phyloP scores from a whole-genome alignment of 306 rosid species.

The Pachyrhizus erosus region DNA sequence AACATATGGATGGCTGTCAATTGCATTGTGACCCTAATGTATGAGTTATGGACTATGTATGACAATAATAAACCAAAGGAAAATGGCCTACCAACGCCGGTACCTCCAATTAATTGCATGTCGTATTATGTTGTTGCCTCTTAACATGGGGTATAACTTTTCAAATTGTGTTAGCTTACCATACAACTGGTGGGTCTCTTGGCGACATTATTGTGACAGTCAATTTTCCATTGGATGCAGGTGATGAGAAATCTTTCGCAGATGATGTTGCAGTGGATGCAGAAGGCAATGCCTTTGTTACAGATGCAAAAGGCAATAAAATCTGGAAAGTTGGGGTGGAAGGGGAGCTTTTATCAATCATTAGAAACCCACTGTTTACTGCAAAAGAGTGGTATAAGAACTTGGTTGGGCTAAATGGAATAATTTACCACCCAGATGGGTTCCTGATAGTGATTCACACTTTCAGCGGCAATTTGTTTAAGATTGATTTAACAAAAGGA shows the following conservation, averaged over 20 bases:
- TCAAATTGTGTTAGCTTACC: conserved; percentile 15
- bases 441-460: conserved; percentile 80
- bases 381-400: conserved; percentile 82
- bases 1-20: background rate
- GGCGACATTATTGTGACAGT: background rate
- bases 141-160: background rate
- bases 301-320: conserved; percentile 63
- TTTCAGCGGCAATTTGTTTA: conserved; percentile 71
- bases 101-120: background rate
- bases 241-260: conserved; percentile 72
- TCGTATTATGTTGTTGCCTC: conserved; percentile 26
- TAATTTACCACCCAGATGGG: conserved; percentile 91
- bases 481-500: conserved; percentile 69
- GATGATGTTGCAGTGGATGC: conserved; percentile 90
- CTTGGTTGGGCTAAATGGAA: conserved; percentile 82
- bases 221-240: conserved; percentile 48
- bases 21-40: background rate
- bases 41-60: background rate
- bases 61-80: background rate
- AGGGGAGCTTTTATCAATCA: conserved; percentile 63
- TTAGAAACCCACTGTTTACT: conserved; percentile 68
- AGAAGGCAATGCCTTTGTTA: conserved; percentile 88
- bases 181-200: conserved; percentile 13
- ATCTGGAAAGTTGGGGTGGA: conserved; percentile 91
- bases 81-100: background rate